Conservation (phyloP, 106 monocot species). For the Dioscorea dumetorum region DNA sequence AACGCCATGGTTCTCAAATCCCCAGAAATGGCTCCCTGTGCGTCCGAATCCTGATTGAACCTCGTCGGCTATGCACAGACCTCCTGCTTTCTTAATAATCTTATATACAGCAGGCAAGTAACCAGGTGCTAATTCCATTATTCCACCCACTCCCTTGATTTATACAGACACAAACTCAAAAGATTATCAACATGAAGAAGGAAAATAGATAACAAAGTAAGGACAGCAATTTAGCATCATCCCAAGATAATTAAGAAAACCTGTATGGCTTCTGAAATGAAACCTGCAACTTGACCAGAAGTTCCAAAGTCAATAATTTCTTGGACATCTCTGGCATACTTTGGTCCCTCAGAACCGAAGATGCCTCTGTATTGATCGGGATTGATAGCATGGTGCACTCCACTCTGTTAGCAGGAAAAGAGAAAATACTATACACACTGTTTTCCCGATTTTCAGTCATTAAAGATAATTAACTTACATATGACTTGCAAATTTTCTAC, state of each 20-base stretch:
- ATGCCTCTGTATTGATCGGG: slow-evolving; percentile 92
- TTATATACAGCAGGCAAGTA: slow-evolving; percentile 71
- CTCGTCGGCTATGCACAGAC: slow-evolving; percentile 86
- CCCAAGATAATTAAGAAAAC: slow-evolving; percentile 14
- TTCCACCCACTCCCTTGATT: slow-evolving; percentile 73
- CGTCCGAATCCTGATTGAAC: slow-evolving; percentile 89
- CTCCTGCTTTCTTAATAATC: slow-evolving; percentile 65
- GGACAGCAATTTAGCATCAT: too few species aligned
- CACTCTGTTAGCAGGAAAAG: slow-evolving; percentile 40
- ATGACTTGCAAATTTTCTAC: too few species aligned
- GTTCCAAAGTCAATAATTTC: slow-evolving; percentile 96
- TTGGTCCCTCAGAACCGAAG: slow-evolving; percentile 87
- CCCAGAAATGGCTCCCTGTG: slow-evolving; percentile 82
- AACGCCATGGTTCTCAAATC: slow-evolving; percentile 75
- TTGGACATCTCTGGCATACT: slow-evolving; percentile 92
- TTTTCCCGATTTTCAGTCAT: too few species aligned
- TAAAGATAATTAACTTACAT: too few species aligned
- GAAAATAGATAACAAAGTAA: too few species aligned
- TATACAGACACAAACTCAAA: not conserved
- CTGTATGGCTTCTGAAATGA: slow-evolving; percentile 94
- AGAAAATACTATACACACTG: too few species aligned
- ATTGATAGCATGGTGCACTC: slow-evolving; percentile 94
- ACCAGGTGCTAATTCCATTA: slow-evolving; percentile 74
- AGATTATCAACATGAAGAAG: not conserved
- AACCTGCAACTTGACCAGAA: slow-evolving; percentile 70